These are phyloP conservation scores for Penicillium sp. DNA, from an alignment of 2,329 filamentous ascomycete species.

Conservation along the genomic window DNA sequence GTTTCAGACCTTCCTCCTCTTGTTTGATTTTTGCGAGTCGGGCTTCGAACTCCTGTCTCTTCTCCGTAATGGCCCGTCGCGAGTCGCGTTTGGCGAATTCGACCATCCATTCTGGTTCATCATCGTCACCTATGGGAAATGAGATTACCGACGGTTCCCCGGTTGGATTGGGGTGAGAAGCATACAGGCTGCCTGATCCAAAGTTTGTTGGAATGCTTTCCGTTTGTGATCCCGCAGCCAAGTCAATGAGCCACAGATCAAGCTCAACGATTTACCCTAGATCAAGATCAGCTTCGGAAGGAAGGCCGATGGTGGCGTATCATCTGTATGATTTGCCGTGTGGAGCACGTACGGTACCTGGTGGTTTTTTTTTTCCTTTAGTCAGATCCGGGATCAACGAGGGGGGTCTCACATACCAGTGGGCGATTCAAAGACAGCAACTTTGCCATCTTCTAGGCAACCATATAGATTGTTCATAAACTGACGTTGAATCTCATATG, in stretches of 20 bases:
- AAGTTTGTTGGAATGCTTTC: slow-evolving; percentile 55
- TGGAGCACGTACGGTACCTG: slow-evolving; percentile 44
- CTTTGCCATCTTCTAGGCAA: slow-evolving; percentile 74
- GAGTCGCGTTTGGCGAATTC: slow-evolving; percentile 72
- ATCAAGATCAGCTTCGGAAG: slow-evolving; percentile 5
- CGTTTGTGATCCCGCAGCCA: slow-evolving; percentile 86
- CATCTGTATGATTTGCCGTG: slow-evolving; percentile 2
- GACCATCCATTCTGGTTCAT: slow-evolving; percentile 82
- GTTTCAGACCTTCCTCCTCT: slow-evolving; percentile 61
- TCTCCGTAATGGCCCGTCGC: slow-evolving; percentile 63
- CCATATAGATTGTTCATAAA: slow-evolving; percentile 85
- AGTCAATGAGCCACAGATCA: slow-evolving; percentile 85
- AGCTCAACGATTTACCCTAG: slow-evolving; percentile 83
- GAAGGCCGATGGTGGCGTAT: background rate
- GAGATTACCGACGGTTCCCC: background rate
- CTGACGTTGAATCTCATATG: slow-evolving; percentile 82
- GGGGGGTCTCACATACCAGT: slow-evolving; percentile 61
- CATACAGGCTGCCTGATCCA: slow-evolving; percentile 48
- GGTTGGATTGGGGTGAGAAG: background rate
- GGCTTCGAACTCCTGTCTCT: slow-evolving; percentile 72
- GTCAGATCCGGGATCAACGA: slow-evolving; percentile 16
- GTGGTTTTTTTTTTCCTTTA: background rate
- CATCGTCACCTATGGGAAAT: slow-evolving; percentile 53
- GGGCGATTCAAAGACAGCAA: slow-evolving; percentile 91
- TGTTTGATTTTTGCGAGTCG: slow-evolving; percentile 64